A percentile compares a stretch with the other conserved stretches of the same genome.
Evolutionary conservation across 495 filamentous ascomycete species (phyloP).

Genomic region (Podospora tetraspora): DNA sequence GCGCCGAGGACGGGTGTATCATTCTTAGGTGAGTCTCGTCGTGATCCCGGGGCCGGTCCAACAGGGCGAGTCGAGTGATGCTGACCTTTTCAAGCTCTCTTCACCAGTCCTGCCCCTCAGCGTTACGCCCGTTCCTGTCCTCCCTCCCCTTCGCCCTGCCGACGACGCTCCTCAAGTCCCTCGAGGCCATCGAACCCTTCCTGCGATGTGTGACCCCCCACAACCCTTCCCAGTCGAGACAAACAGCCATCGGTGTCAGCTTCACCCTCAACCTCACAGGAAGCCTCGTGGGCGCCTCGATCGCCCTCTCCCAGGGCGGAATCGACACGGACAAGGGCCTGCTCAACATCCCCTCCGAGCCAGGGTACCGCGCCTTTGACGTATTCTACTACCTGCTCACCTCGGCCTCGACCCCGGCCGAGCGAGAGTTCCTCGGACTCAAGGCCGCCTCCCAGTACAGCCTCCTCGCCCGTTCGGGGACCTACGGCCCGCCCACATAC

Average conservation of each 20-base stretch:
- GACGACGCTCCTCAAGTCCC: slow-evolving; percentile 62
- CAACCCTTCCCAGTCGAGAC: slow-evolving; percentile 78
- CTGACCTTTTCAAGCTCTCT: slow-evolving; percentile 56
- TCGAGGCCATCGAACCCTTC: slow-evolving; percentile 78
- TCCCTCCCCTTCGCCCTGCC: slow-evolving; percentile 76
- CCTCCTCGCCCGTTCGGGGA: slow-evolving; percentile 73
- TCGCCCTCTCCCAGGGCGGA: slow-evolving; percentile 80
- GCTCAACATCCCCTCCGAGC: slow-evolving; percentile 69
- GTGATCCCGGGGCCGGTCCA: neutral
- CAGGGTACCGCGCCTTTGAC: slow-evolving; percentile 91
- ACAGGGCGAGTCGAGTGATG: neutral
- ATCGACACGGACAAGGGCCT: slow-evolving; percentile 80
- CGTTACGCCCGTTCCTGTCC: slow-evolving; percentile 74
- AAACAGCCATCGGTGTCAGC: slow-evolving; percentile 73
- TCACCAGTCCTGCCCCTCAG: slow-evolving; percentile 79
- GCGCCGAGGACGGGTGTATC: slow-evolving; percentile 94
- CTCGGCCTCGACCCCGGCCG: slow-evolving; percentile 79
- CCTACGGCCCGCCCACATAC: slow-evolving; percentile 82
- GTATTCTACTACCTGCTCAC: slow-evolving; percentile 97
- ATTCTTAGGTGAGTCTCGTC: slow-evolving; percentile 63
- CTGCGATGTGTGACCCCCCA: slow-evolving; percentile 79
- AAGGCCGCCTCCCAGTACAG: slow-evolving; percentile 73
- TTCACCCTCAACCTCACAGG: slow-evolving; percentile 78
- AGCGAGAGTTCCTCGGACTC: slow-evolving; percentile 85
- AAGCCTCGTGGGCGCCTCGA: slow-evolving; percentile 64